Base-by-base conservation (phyloP, 257 asterid species). In the Salvia rosmarinus region DNA sequence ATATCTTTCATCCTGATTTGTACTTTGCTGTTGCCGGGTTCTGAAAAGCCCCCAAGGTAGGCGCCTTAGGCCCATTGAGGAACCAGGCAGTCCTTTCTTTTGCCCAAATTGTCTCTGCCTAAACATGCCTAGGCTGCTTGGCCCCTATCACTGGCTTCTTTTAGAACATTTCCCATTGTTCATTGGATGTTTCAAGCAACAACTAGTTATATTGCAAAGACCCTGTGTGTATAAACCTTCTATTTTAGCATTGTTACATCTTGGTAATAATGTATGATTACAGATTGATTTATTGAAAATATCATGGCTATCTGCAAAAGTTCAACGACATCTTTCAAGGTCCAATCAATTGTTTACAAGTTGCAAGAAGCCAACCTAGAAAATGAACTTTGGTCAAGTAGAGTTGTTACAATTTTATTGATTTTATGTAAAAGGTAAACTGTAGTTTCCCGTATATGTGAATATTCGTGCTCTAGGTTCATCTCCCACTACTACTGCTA, bases 221-320 rank as follows among this genome's bases (percentile, higher is more conserved):
- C 42, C n/a, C 12, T 52, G 25, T 20, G 9, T 46, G 21, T 14
- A 16, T 37, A 39, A 40, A 67, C 62, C 12, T n/a, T 73, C 14
- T 21, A 10, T 51, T 59, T 73, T 63, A 0, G 32, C 34, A 62
- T 61, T 72, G 64, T 64, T 51, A 35, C 4, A 46, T 49, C 64
- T 8, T 49, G 43, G 13, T 19, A 71, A 63, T 34, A 14, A 10
- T 34, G 52, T 44, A 60, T 14, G 28, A 4, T 44, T 43, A 58
- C 23, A 46, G 9, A 50, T 32, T 49, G 44, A 35, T 50, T 47
- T 17, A 21, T 19, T 34, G 50, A 34, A 34, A 49, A 34, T 32
- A 21, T 13, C 49, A 23, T 54, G 10, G 46, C 16, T 63, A 42
- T 35, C 30, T 14, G 43, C 20, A 42, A 25, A 23, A 21, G 34